Evolutionary conservation across 2,329 filamentous ascomycete species (phyloP).

Genomic region (Calonectria henricotiae): DNA sequence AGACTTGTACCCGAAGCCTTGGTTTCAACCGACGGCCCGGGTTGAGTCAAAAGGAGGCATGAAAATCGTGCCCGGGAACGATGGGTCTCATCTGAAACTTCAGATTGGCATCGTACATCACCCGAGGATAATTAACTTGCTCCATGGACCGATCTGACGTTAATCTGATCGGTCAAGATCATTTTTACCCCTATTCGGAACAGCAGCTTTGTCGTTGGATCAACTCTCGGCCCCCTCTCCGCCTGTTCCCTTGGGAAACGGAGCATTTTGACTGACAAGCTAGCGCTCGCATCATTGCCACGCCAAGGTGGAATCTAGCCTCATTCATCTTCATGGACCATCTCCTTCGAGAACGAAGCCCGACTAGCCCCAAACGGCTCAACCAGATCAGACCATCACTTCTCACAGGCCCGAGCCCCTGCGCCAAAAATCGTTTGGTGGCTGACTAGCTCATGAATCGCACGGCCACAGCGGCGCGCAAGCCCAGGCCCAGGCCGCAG

Average conservation of each 20-base stretch:
- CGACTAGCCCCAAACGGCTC: neutral
- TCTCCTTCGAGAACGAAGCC: neutral
- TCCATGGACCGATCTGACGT: neutral
- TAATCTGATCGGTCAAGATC: constrained; percentile 1
- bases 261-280: neutral
- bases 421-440: neutral
- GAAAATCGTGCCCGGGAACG: neutral
- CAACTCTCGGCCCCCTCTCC: neutral
- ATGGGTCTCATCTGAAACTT: neutral
- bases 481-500: neutral
- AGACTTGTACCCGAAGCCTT: neutral
- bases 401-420: constrained; percentile 5
- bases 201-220: neutral
- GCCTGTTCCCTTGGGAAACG: no score
- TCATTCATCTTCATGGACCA: neutral
- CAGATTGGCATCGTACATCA: no score
- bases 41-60: neutral
- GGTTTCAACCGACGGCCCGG: neutral
- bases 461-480: constrained; percentile 8
- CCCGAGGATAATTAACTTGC: neutral
- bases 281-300: neutral
- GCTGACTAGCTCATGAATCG: neutral
- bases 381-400: neutral
- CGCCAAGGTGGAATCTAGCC: neutral
- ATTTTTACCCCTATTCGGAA: neutral